These are phyloP conservation scores for Pleodorina starrii DNA, from an alignment of 139 green algal species.

Conservation along the genomic window DNA sequence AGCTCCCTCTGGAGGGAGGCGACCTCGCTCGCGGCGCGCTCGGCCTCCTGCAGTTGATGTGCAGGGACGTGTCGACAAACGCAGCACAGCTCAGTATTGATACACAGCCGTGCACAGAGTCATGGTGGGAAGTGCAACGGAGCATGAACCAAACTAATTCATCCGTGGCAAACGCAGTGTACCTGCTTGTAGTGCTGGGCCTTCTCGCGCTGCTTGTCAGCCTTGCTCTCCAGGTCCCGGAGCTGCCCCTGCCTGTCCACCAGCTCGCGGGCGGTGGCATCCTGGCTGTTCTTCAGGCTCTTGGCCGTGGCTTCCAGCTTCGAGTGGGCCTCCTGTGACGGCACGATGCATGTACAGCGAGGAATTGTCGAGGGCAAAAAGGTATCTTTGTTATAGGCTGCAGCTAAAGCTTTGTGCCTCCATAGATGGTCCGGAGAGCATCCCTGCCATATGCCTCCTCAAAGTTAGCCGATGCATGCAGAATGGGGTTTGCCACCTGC, in stretches of 20 bases:
- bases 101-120: no score
- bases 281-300: slow-evolving; percentile 24
- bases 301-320: slow-evolving; percentile 37
- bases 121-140: no score
- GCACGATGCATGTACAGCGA: no score
- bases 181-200: slow-evolving; percentile 46
- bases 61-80: no score
- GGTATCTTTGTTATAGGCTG: no score
- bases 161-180: background rate
- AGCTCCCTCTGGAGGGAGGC: background rate
- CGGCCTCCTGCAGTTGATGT: slow-evolving; percentile 22
- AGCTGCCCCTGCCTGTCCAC: slow-evolving; percentile 22
- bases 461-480: background rate
- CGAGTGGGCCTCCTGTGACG: slow-evolving; percentile 18
- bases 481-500: background rate
- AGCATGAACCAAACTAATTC: no score
- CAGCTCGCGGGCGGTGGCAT: slow-evolving; percentile 31
- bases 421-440: no score
- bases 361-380: no score
- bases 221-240: slow-evolving; percentile 5
- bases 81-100: no score
- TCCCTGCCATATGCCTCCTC: no score
- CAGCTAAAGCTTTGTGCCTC: no score
- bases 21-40: background rate
- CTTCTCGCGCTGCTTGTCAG: slow-evolving; percentile 45